Evolutionary conservation across 176 grass and related monocot species (phyloP), one percentile per base, ranked within the genome.

Genomic region (Oryza nivara): DNA sequence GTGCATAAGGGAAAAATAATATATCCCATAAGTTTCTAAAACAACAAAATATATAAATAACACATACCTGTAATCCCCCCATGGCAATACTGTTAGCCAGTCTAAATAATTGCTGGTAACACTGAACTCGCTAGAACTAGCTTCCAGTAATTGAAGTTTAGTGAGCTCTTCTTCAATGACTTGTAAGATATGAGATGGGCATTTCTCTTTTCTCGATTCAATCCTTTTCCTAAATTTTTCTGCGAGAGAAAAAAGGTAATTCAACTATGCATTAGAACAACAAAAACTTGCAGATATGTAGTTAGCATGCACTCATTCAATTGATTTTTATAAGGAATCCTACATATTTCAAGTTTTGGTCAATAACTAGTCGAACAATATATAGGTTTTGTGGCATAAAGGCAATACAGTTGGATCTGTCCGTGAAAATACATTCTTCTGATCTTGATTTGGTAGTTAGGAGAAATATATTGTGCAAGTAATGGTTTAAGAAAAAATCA

Each of bases 41-140:
- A 66, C 9, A 65, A 56, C 6, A 76, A 76, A 23, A 87, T 4
- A 48, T 61, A 41, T 73, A 23, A 63, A 63, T 63, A 23, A 80
- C 68, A 63, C 78, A 75, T 80, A 98, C 96, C 96, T 98, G 83
- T 94, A 98, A 80, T 94, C 92, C 90, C 96, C 96, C 96, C 96
- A 98, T 0, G 96, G 96, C 66, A 98, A 91, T 69, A 90, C 88
- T 14, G 96, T 98, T 65, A 98, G 81, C 96, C 96, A 98, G 89
- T 98, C 96, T 80, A 98, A 91, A 86, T 98, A 98, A 80, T 98
- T 98, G 45, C 93, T 89, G 77, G 96, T 98, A 88, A 98, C 96
- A 73, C 87, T 91, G 67, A 98, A 98, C 89, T 98, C 96, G 35
- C 93, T 98, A 86, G 96, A 98, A 85, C 89, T 94, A 25, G 96